These are phyloP conservation scores for Plenodomus biglobosus DNA, from an alignment of 2,329 filamentous ascomycete genomes.

Conservation along the genomic window DNA sequence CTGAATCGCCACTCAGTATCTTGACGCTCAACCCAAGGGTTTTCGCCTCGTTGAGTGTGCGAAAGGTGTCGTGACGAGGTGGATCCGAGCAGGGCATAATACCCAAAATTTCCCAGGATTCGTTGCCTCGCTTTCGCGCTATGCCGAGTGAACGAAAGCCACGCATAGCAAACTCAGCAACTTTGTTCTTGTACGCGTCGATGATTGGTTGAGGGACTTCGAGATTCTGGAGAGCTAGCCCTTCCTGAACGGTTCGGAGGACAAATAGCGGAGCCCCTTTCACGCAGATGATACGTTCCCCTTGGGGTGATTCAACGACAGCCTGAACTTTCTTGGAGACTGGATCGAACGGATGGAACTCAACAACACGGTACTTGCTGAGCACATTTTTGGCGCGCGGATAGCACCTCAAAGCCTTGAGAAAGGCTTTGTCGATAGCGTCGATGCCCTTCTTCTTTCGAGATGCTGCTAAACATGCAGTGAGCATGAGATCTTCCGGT, in stretches of 20 bases:
- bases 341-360: constrained; percentile 87
- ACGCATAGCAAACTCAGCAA: constrained; percentile 86
- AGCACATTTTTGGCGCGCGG: constrained; percentile 79
- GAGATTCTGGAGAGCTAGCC: constrained; percentile 53
- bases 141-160: constrained; percentile 94
- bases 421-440: constrained; percentile 91
- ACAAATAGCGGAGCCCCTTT: constrained; percentile 90
- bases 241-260: constrained; percentile 79
- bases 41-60: constrained; percentile 89
- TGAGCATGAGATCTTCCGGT: constrained; percentile 86
- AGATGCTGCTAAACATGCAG: constrained; percentile 84
- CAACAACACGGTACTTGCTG: constrained; percentile 79
- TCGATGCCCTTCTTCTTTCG: constrained; percentile 97
- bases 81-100: constrained; percentile 95
- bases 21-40: constrained; percentile 85
- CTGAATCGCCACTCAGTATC: constrained; percentile 94
- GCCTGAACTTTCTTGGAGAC: constrained; percentile 92
- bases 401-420: constrained; percentile 81
- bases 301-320: constrained; percentile 78
- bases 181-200: constrained; percentile 86
- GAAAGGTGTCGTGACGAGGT: constrained; percentile 85
- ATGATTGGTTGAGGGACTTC: constrained; percentile 74
- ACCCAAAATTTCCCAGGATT: constrained; percentile 85
- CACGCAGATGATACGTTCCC: constrained; percentile 83
- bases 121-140: constrained; percentile 81